Evolutionary conservation across 352 stramenopile species (phyloP).

Genomic region (Phytophthora agathidicida): DNA sequence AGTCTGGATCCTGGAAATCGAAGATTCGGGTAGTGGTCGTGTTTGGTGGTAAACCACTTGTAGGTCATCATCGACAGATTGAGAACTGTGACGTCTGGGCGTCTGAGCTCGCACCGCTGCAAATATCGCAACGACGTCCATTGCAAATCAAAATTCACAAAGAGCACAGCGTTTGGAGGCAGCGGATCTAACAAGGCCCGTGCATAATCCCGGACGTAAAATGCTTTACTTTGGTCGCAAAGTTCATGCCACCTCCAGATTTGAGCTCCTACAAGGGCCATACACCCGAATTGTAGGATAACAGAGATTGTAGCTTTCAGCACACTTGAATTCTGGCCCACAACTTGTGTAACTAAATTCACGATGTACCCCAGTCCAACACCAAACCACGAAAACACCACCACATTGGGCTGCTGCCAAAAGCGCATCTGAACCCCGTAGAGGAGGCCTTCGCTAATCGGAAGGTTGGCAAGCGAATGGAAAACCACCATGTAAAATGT

Average conservation of each 20-base stretch:
- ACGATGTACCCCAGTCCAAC: slow-evolving; percentile 44
- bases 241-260: slow-evolving; percentile 48
- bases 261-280: slow-evolving; percentile 36
- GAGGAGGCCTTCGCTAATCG: slow-evolving; percentile 90
- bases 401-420: slow-evolving; percentile 94
- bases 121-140: slow-evolving; percentile 93
- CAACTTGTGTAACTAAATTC: slow-evolving; percentile 6
- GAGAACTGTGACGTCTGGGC: slow-evolving; percentile 81
- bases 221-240: slow-evolving; percentile 54
- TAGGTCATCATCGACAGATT: slow-evolving; percentile 94
- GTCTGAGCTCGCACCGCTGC: slow-evolving; percentile 83
- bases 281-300: slow-evolving; percentile 10
- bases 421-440: slow-evolving; percentile 96
- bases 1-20: slow-evolving; percentile 62
- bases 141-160: slow-evolving; percentile 94
- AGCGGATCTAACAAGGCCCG: slow-evolving; percentile 85
- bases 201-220: slow-evolving; percentile 89
- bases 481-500: slow-evolving; percentile 95
- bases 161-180: slow-evolving; percentile 76
- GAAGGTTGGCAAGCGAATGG: slow-evolving; percentile 94
- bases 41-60: slow-evolving; percentile 79
- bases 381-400: slow-evolving; percentile 90
- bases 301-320: neutral
- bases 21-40: slow-evolving; percentile 68
- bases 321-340: neutral